Base-by-base conservation (phyloP, 2,329 filamentous ascomycete species). In the Paradendryphiella salina region DNA sequence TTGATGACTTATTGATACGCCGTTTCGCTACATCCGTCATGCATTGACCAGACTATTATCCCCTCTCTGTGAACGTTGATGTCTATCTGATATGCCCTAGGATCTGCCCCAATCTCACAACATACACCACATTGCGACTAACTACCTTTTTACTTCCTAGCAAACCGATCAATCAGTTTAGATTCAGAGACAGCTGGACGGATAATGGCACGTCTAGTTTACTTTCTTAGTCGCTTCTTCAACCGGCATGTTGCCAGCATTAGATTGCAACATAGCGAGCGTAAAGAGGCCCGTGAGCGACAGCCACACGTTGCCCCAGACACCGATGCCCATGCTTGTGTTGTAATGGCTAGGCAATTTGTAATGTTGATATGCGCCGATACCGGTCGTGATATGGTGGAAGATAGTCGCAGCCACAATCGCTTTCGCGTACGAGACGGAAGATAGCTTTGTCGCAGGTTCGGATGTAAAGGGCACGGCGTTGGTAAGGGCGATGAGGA, bases 251-350 rank as follows among this genome's bases (percentile, higher is more conserved):
- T 57, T 50, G 1, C 57, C 63, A 15, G 39, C 39, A 15, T 50
- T 44, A 2, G 42, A 47, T 34, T 56, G 44, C 36, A 61, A 26
- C 28, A 54, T 42, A 1, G 39, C 39, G 14, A 59, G 35, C 6
- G 61, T 65, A 3, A 64, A 39, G 5, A 59, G 1, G 0, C 63
- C 63, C 11, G 59, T 57, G 10, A 61, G 18, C 4, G 56, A 56
- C 54, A 65, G 52, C 61, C 61, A 65, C 17, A 64, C 57, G 39
- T 65, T 65, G 0, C 59, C 63, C 63, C 63, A 65, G 3, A 63
- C 63, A 0, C 63, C 63, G 52, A 65, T 61, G 0, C 49, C 55
- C 63, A 65, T 65, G 29, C 57, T 60, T 0, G 56, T 60, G 18
- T 65, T 65, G 21, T 64, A 63, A 39, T 65, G 63, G 14, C 44